Conservation (phyloP, 805 yeast species). For the Yarrowia alimentaria region DNA sequence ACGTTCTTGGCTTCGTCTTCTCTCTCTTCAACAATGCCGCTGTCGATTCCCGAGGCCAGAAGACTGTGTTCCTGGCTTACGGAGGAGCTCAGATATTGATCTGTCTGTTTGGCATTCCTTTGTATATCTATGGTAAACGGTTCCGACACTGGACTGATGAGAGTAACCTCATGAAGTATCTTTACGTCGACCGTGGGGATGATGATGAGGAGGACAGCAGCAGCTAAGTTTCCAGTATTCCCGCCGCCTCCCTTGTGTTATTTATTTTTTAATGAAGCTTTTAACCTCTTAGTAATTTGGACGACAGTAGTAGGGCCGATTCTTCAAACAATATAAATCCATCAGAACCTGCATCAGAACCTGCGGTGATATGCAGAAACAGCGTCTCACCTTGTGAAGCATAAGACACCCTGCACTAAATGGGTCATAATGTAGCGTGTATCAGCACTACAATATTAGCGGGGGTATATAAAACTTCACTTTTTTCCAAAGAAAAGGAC, state of each 20-base stretch:
- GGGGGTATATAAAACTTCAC: no score
- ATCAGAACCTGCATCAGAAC: no score
- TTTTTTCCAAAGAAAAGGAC: no score
- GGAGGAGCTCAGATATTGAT: conserved; percentile 53
- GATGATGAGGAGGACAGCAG: conserved; percentile 32
- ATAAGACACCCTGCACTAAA: no score
- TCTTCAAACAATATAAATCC: no score
- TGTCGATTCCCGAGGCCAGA: conserved; percentile 44
- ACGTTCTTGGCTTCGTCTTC: conserved; percentile 54
- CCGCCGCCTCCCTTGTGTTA: not conserved
- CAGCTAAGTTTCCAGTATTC: no score
- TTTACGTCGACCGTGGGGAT: conserved; percentile 42
- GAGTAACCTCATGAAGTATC: conserved; percentile 44
- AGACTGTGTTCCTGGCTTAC: conserved; percentile 50
- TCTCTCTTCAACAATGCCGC: conserved; percentile 56
- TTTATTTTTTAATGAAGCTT: conserved; percentile 37
- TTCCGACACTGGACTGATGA: conserved; percentile 53
- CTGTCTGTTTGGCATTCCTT: conserved; percentile 50
- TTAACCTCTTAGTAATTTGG: no score
- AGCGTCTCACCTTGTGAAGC: no score
- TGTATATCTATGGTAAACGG: conserved; percentile 55
- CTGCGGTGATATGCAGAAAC: no score
- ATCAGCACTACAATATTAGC: no score
- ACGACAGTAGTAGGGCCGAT: no score
- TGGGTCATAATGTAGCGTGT: no score